These are phyloP conservation scores for Endogone sp. DNA, from an alignment of 192 early-diverging fungal species.

Conservation along the genomic window DNA sequence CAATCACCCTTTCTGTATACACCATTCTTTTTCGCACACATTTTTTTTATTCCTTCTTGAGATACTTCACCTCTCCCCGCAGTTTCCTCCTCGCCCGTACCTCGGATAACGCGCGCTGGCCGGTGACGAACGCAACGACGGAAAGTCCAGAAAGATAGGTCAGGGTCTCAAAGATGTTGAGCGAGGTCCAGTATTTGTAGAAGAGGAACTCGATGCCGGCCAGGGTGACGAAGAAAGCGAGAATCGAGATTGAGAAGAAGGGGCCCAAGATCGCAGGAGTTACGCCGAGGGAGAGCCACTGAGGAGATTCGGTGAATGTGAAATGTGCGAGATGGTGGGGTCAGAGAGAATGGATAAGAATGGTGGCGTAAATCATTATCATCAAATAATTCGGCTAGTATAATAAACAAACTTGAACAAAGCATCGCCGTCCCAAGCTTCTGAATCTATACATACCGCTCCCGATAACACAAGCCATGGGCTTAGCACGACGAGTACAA, in stretches of 20 bases:
- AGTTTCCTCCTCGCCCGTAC: constrained; percentile 22
- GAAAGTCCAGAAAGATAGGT: constrained; percentile 34
- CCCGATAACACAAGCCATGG: constrained; percentile 36
- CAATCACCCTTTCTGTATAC: neutral
- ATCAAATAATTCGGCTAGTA: too few species aligned
- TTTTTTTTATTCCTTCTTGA: neutral
- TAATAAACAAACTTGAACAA: too few species aligned
- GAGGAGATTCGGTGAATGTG: too few species aligned
- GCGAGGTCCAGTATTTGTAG: constrained; percentile 46
- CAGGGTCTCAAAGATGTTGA: constrained; percentile 46
- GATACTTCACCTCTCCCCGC: neutral
- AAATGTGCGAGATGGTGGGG: too few species aligned
- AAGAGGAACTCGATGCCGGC: constrained; percentile 41
- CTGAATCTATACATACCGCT: constrained; percentile 36
- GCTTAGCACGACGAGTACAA: constrained; percentile 32
- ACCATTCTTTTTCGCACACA: neutral
- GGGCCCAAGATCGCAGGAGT: constrained; percentile 27
- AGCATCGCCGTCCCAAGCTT: too few species aligned
- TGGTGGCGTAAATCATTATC: too few species aligned
- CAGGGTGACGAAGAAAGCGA: constrained; percentile 41
- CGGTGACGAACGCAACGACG: constrained; percentile 33
- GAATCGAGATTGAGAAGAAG: constrained; percentile 12
- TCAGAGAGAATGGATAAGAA: neutral
- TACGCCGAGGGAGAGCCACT: constrained; percentile 42
- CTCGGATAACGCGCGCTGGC: constrained; percentile 38